Conservation (phyloP, 441 rosid species). For the Geranium incanum region DNA sequence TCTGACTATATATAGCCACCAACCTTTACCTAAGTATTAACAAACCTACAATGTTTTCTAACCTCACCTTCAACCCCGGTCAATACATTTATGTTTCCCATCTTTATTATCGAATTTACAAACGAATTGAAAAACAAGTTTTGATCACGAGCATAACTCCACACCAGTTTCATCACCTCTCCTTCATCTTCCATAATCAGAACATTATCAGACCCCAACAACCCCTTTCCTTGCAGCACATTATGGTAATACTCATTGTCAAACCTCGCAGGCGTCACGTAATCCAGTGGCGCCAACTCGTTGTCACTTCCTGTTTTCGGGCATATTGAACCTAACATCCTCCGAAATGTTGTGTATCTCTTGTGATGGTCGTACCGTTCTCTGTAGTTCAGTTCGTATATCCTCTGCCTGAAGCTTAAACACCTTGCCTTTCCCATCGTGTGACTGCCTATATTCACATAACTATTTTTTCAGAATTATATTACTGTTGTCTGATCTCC, state of each 20-base stretch:
- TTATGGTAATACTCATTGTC: constrained; percentile 65
- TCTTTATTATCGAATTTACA: constrained; percentile 52
- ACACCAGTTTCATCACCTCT: constrained; percentile 33
- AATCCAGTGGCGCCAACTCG: constrained; percentile 49
- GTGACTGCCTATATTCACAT: constrained; percentile 40
- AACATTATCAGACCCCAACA: constrained; percentile 57
- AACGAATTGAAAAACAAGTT: constrained; percentile 44
- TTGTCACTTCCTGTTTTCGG: constrained; percentile 43
- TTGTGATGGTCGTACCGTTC: constrained; percentile 41
- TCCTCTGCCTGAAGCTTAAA: constrained; percentile 60
- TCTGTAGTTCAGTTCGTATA: constrained; percentile 28
- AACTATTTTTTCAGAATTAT: background rate
- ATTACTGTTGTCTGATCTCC: background rate
- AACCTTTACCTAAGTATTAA: constrained; percentile 22
- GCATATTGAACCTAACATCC: constrained; percentile 48
- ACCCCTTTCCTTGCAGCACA: constrained; percentile 50
- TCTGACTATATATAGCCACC: too few species aligned
- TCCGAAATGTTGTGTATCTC: constrained; percentile 46
- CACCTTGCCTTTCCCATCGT: constrained; percentile 75
- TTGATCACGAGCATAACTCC: constrained; percentile 54
- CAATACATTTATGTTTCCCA: constrained; percentile 63
- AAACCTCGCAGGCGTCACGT: constrained; percentile 46
- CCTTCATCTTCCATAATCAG: constrained; percentile 50
- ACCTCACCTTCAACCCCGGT: constrained; percentile 47
- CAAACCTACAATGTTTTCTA: constrained; percentile 55